Base-by-base conservation (phyloP, 2,329 filamentous ascomycete genomes). In the Diaporthe citriasiana region DNA sequence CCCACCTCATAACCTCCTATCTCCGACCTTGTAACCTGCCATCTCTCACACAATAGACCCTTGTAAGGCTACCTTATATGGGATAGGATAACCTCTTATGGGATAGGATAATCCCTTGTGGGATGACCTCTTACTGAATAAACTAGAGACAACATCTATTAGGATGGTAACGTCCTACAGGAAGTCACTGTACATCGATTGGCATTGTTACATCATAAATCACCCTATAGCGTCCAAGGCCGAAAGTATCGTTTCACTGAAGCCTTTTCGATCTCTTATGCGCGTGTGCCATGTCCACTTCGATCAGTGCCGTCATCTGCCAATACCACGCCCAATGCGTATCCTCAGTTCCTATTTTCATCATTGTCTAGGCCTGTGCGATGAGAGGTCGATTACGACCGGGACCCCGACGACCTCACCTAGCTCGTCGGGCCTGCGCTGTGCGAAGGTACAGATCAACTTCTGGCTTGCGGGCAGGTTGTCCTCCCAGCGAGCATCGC, bases 351-450 rank as follows among this genome's bases (percentile, higher is more conserved):
- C 40, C 25, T 10, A 7, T 33, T 25, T 33, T 25, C 25, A 8
- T 45, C 40, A 33, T 30, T 22, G 22, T 38, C 22, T 38, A 10
- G 13, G 30, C n/a, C 33, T n/a, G 27, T 27, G 40, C 22, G 30
- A 30, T 25, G 60, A 66, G 13, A 66, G 42, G 22, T 51, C 45
- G 27, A 66, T 38, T 22, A 47, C 13, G 19, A 66, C 60, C 45
- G 60, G 42, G 12, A 75, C 74, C 51, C 73, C 66, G 50, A 69
- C 15, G 7, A 57, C 35, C 50, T 40, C 17, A 22, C 66, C 66
- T 22, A 70, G 27, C 33, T 70, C 53, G 66, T 70, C 66, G 5
- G 50, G 50, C n/a, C 35, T 57, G 50, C 66, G 53, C 17, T 57
- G 35, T 25, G 66, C 53, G 33, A 55, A 70, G 25, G 66, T 70